Conservation (phyloP, 2,329 filamentous ascomycete species). For the Penicillium verrucosum region DNA sequence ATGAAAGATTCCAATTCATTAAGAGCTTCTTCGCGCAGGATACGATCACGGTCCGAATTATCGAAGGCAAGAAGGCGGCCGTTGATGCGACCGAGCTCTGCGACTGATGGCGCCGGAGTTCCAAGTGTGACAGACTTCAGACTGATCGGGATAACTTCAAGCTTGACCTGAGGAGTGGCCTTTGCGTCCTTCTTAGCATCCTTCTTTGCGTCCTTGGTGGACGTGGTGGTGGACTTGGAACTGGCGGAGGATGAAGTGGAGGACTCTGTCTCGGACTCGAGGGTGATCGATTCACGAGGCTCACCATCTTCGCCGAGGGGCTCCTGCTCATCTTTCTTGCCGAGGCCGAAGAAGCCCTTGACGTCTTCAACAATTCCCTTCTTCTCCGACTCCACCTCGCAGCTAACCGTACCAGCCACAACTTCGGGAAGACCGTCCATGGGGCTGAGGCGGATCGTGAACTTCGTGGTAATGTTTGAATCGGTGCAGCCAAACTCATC, state of each 20-base stretch:
- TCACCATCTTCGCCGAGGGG: conserved; percentile 61
- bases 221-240: conserved; percentile 50
- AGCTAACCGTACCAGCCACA: conserved; percentile 72
- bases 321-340: conserved; percentile 81
- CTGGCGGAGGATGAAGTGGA: conserved; percentile 44
- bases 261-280: conserved; percentile 48
- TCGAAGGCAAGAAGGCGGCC: conserved; percentile 81
- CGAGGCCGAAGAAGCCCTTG: conserved; percentile 94
- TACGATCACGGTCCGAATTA: conserved; percentile 73
- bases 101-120: conserved; percentile 34
- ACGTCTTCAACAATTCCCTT: conserved; percentile 89
- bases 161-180: conserved; percentile 44
- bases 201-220: conserved; percentile 43
- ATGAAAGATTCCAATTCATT: conserved; percentile 94
- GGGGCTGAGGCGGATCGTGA: conserved; percentile 68
- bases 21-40: conserved; percentile 76
- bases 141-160: conserved; percentile 52
- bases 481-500: conserved; percentile 74
- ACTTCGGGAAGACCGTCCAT: conserved; percentile 79
- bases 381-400: conserved; percentile 71
- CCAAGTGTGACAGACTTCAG: conserved; percentile 49
- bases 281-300: conserved; percentile 48
- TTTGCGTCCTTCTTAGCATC: conserved; percentile 20
- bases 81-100: conserved; percentile 53
- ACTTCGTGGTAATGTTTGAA: conserved; percentile 74